These are phyloP conservation scores for Solanum stenotomum DNA, from an alignment of 257 asterid species.

Conservation along the genomic window DNA sequence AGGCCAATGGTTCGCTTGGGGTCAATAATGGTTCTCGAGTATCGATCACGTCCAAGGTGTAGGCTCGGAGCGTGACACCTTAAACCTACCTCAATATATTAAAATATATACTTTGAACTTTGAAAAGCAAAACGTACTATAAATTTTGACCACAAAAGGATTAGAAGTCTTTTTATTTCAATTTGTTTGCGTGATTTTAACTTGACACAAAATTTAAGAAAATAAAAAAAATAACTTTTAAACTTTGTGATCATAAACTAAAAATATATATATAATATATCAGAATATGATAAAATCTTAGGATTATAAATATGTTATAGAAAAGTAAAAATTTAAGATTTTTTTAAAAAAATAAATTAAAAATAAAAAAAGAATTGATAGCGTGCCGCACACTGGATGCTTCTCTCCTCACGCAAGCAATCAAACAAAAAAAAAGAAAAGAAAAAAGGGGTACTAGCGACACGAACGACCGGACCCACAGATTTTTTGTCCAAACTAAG, in stretches of 20 bases:
- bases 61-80: no score
- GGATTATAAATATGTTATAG: not conserved
- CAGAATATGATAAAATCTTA: not conserved
- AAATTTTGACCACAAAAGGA: not conserved
- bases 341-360: no score
- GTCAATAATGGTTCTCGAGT: no score
- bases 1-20: no score
- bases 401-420: constrained; percentile 3
- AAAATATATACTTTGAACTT: no score
- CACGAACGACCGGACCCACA: not conserved
- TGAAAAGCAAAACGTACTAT: no score
- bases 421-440: not conserved
- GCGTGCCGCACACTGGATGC: not conserved
- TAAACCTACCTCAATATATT: no score
- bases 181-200: no score
- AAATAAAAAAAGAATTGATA: not conserved
- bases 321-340: not conserved
- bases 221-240: no score
- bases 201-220: not conserved
- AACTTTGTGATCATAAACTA: not conserved
- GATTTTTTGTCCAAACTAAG: not conserved
- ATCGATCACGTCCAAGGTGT: no score
- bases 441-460: not conserved
- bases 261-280: no score
- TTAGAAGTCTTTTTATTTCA: no score